These are phyloP conservation scores for Pyrenophora tritici-repentis DNA, from an alignment of 2,329 filamentous ascomycete genomes.

Conservation along the genomic window DNA sequence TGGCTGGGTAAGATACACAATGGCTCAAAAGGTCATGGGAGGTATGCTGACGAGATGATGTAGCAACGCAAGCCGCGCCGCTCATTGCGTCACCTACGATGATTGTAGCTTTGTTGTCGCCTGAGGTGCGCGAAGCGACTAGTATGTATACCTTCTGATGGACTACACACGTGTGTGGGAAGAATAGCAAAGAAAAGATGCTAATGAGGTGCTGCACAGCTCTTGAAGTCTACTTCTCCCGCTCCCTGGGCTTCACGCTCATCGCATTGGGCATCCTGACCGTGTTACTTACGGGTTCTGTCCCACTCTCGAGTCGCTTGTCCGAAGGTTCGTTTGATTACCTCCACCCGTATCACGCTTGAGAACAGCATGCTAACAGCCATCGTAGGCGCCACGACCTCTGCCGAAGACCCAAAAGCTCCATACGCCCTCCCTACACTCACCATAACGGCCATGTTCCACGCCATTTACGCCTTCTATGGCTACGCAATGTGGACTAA, in stretches of 20 bases:
- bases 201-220: slow-evolving; percentile 43
- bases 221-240: slow-evolving; percentile 75
- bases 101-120: slow-evolving; percentile 63
- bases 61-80: slow-evolving; percentile 54
- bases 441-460: slow-evolving; percentile 69
- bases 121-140: slow-evolving; percentile 60
- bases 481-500: slow-evolving; percentile 70
- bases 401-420: slow-evolving; percentile 44
- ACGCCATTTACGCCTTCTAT: slow-evolving; percentile 60
- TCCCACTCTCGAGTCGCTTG: slow-evolving; percentile 65
- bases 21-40: too few species aligned
- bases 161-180: too few species aligned
- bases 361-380: background rate
- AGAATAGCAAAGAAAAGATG: background rate
- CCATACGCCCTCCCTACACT: slow-evolving; percentile 66
- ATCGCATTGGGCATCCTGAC: slow-evolving; percentile 66
- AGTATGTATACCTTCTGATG: slow-evolving; percentile 47
- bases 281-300: slow-evolving; percentile 71
- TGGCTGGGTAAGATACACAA: slow-evolving; percentile 43
- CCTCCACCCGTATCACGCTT: too few species aligned
- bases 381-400: slow-evolving; percentile 41
- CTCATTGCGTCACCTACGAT: slow-evolving; percentile 65
- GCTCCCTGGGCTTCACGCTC: slow-evolving; percentile 70
- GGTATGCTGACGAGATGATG: slow-evolving; percentile 11
- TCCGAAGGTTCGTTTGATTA: slow-evolving; percentile 29